Percentiles rank a stretch among this genome's conserved stretches.
These are phyloP conservation scores for Ilex aquifolium DNA, from an alignment of 257 asterid genomes.

Conservation along the genomic window DNA sequence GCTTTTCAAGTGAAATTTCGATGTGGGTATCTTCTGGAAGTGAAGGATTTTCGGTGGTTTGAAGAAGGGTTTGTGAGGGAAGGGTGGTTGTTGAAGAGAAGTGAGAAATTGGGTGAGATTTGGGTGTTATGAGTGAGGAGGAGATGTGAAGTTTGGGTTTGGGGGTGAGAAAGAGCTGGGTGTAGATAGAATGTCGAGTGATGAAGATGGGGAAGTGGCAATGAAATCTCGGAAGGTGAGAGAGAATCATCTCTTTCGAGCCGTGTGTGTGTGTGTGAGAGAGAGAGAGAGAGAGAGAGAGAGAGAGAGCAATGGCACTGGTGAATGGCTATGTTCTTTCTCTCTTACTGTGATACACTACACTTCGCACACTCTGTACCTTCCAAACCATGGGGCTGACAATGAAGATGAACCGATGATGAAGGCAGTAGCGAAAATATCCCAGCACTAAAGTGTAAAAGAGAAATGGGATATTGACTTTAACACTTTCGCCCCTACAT, in stretches of 20 bases:
- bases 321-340: too few species aligned
- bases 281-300: too few species aligned
- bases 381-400: too few species aligned
- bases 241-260: slow-evolving; percentile 29
- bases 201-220: slow-evolving; percentile 15
- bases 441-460: too few species aligned
- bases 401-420: too few species aligned
- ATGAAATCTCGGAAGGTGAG: slow-evolving; percentile 34
- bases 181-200: neutral
- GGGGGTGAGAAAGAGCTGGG: slow-evolving; percentile 8
- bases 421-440: too few species aligned
- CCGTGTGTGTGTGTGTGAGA: too few species aligned
- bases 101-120: slow-evolving; percentile 29
- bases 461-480: too few species aligned
- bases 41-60: slow-evolving; percentile 10
- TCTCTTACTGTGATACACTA: too few species aligned
- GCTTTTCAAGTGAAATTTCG: slow-evolving; percentile 53
- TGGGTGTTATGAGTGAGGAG: slow-evolving; percentile 27
- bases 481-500: too few species aligned
- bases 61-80: slow-evolving; percentile 3
- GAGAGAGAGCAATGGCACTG: too few species aligned
- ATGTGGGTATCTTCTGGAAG: slow-evolving; percentile 15
- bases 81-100: slow-evolving; percentile 31
- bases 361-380: too few species aligned
- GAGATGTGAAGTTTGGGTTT: slow-evolving; percentile 25